Evolutionary conservation across 805 yeast species (phyloP), one percentile per base, ranked within the genome.

Genomic region (Wickerhamiella bombiphila): DNA sequence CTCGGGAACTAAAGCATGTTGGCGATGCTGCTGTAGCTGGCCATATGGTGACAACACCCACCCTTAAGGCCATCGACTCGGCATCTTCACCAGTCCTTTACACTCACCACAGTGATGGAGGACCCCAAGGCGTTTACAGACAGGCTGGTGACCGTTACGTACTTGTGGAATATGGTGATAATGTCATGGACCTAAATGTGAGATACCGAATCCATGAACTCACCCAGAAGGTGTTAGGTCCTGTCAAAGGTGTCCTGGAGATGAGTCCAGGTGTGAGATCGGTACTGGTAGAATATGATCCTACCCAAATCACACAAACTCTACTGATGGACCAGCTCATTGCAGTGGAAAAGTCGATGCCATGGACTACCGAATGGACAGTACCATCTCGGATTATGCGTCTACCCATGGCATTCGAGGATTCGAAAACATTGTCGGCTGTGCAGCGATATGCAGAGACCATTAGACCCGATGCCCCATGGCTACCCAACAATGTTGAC

Each of bases 231-330:
- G 93, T 82, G 30, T 61, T 65, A 33, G 63, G 64, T 47, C 65
- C 72, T 42, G 77, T 93, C 21, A 43, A 46, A 26, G 97, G 96
- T 40, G 77, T 88, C 42, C 72, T 82, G 41, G 97, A 91, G 60
- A 82, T 91, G 94, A 83, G 95, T 1, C 93, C 81, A 49, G 97
- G 97, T 63, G 97, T 91, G 22, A 70, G 97, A 54, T 86, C 97
- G 4, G 94, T 91, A 22, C 68, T 88, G 55, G 71, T 88, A 54
- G 94, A 88, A 59, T 91, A 64, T 56, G 76, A 82, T 55, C 81
- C 79, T 34, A 52, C 60, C 29, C 58, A 65, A 35, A 68, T 80
- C 29, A 54, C 71, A 16, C 97, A 88, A 62, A 46, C 61, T 29
- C 63, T 65, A 7, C 60, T 88, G 34, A 58, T 91, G 42, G 65